Conservation (phyloP, 1,284 basidiomycete genomes). For the Trametes polyzona region DNA sequence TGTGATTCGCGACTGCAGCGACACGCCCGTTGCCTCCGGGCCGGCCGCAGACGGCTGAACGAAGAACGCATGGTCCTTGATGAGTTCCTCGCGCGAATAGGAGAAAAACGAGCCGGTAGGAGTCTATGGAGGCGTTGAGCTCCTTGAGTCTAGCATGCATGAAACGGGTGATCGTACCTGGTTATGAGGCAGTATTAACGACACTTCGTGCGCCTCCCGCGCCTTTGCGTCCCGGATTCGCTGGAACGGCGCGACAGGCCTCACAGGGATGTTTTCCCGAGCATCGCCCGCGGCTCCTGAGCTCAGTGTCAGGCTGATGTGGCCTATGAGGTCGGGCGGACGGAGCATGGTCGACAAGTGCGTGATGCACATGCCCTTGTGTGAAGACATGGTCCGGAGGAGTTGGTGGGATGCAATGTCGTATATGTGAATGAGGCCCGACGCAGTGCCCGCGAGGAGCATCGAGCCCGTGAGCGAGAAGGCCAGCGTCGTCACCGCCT, state of each 20-base stretch:
- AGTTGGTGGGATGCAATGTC: constrained; percentile 91
- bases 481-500: constrained; percentile 70
- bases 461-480: constrained; percentile 78
- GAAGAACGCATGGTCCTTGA: constrained; percentile 65
- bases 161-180: constrained; percentile 36
- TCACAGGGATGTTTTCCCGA: constrained; percentile 66
- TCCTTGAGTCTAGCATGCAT: background rate
- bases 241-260: constrained; percentile 70
- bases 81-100: constrained; percentile 57
- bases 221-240: constrained; percentile 67
- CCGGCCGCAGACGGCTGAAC: constrained; percentile 44
- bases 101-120: constrained; percentile 27
- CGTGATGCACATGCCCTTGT: constrained; percentile 76
- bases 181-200: constrained; percentile 57
- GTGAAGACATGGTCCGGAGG: constrained; percentile 76
- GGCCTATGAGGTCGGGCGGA: constrained; percentile 83
- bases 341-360: constrained; percentile 77
- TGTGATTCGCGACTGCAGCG: constrained; percentile 58
- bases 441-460: constrained; percentile 74
- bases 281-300: constrained; percentile 47
- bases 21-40: constrained; percentile 39
- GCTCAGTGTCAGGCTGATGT: constrained; percentile 61
- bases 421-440: constrained; percentile 81
- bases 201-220: constrained; percentile 69
- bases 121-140: constrained; percentile 19